phyloP scores from a whole-genome alignment of 2,329 filamentous ascomycete species.

The Aspergillus intermedius region DNA sequence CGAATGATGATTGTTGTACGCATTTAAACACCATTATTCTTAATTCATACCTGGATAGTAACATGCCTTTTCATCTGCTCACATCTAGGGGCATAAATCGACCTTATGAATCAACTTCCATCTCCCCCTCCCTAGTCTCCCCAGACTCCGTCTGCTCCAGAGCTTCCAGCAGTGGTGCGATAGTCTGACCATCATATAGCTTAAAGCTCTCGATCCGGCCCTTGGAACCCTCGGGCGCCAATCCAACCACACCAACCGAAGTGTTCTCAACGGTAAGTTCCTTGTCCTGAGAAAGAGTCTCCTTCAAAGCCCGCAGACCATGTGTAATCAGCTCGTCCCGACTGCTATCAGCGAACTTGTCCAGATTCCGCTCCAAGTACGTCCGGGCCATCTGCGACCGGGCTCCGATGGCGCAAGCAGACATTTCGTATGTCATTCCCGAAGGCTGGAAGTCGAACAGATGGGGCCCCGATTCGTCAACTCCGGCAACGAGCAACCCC shows the following conservation, averaged over 20 bases:
- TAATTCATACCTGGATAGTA: constrained; percentile 2
- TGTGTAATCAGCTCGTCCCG: constrained; percentile 86
- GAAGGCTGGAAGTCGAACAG: constrained; percentile 97
- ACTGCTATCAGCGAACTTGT: constrained; percentile 67
- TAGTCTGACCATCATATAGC: constrained; percentile 81
- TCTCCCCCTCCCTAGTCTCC: constrained; percentile 39
- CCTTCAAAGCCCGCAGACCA: constrained; percentile 84
- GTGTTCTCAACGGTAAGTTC: constrained; percentile 97
- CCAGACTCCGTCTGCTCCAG: constrained; percentile 43
- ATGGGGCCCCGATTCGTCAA: constrained; percentile 89
- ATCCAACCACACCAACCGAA: constrained; percentile 76
- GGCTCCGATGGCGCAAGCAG: constrained; percentile 91
- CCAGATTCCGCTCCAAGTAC: constrained; percentile 88
- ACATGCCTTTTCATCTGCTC: constrained; percentile 9
- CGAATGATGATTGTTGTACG: background rate
- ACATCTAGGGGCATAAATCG: constrained; percentile 25
- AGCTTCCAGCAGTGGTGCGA: constrained; percentile 78
- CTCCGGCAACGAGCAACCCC: constrained; percentile 82
- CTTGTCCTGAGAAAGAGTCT: constrained; percentile 93
- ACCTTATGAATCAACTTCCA: constrained; percentile 51
- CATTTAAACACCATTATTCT: constrained; percentile 1
- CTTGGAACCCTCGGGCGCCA: constrained; percentile 49
- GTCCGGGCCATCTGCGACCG: constrained; percentile 96
- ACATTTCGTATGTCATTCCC: constrained; percentile 95
- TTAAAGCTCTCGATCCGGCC: constrained; percentile 69